Evolutionary conservation across 176 grass and related monocot species (phyloP).

Genomic region (Aegilops speltoides): DNA sequence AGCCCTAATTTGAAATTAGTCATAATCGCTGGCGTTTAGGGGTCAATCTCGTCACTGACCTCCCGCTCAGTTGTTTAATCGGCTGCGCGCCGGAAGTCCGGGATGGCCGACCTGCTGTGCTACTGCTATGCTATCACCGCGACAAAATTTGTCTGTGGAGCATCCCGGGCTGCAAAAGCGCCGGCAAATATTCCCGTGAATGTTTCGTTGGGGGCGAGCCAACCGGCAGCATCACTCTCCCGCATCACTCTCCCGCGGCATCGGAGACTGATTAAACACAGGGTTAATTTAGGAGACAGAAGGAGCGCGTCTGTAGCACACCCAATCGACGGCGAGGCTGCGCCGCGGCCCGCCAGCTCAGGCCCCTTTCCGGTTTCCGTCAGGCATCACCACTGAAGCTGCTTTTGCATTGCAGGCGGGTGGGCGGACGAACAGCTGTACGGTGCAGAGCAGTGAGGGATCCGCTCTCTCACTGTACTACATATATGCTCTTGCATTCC

Average conservation of each 20-base stretch:
- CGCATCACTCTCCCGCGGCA: not conserved
- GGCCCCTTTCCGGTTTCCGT: too few relatives aligned
- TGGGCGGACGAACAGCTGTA: constrained; percentile 18
- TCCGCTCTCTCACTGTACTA: too few relatives aligned
- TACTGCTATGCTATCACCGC: not conserved
- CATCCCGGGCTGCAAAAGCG: not conserved
- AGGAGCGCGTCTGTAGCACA: constrained; percentile 6
- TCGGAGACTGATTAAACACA: constrained; percentile 20
- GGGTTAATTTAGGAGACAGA: not conserved
- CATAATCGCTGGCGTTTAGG: constrained; percentile 16
- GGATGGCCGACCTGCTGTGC: not conserved
- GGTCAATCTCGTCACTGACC: constrained; percentile 33
- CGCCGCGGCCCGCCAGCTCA: not conserved
- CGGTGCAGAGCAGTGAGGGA: not conserved
- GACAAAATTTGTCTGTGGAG: not conserved
- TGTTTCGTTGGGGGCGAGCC: constrained; percentile 23
- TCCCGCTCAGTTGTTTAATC: not conserved
- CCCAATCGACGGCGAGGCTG: not conserved
- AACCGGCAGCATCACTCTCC: constrained; percentile 5
- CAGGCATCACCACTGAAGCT: not conserved
- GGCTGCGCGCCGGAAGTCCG: not conserved
- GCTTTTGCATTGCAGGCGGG: not conserved
- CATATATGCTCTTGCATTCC: too few relatives aligned
- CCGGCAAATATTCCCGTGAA: constrained; percentile 35
- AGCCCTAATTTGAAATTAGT: not conserved